A percentile compares a stretch with the other conserved stretches of the same genome.
These are phyloP conservation scores for Fusarium sp. DNA, from an alignment of 2,329 filamentous ascomycete genomes.

Conservation along the genomic window DNA sequence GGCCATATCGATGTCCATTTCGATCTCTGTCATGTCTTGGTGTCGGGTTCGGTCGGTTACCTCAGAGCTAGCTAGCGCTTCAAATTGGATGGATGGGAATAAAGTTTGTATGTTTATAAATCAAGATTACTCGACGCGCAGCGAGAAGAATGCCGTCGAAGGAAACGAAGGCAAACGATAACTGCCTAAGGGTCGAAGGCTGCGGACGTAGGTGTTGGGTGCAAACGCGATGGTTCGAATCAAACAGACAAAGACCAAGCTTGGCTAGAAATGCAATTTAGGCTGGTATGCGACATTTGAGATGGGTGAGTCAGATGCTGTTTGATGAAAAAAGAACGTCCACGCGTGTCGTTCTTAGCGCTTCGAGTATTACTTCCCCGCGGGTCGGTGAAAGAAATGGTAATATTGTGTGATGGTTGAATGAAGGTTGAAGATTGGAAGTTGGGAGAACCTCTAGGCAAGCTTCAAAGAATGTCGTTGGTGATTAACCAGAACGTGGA, in stretches of 20 bases:
- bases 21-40: constrained; percentile 44
- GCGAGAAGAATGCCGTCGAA: background rate
- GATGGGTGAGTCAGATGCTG: constrained; percentile 1
- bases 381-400: background rate
- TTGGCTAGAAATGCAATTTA: constrained; percentile 22
- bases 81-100: background rate
- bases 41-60: background rate
- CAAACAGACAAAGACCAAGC: constrained; percentile 26
- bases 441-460: constrained; percentile 3
- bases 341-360: background rate
- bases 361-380: background rate
- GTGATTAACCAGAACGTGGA: constrained; percentile 15
- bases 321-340: background rate
- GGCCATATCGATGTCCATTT: constrained; percentile 48
- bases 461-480: constrained; percentile 16
- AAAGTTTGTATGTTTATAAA: too few species aligned
- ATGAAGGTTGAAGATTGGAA: constrained; percentile 18
- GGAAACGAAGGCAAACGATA: background rate
- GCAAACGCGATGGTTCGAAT: constrained; percentile 28
- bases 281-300: constrained; percentile 44
- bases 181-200: background rate
- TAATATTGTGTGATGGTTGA: constrained; percentile 5
- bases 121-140: background rate
- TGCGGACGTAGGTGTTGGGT: background rate
- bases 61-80: background rate